Base-by-base conservation (phyloP, 2,329 filamentous ascomycete species). In the Dactylellina sp. region DNA sequence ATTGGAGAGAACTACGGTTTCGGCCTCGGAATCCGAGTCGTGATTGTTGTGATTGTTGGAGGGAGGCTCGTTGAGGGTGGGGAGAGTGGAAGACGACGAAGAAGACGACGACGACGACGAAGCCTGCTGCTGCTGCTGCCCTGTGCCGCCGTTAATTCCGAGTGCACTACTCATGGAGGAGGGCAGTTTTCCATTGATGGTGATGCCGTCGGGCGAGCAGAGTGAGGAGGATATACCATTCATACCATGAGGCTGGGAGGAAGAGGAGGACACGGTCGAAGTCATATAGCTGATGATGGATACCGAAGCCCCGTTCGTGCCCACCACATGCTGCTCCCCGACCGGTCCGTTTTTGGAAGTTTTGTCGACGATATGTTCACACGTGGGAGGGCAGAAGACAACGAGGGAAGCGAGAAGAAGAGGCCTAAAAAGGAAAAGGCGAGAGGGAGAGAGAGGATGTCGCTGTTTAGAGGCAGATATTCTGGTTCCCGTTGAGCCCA, bases 1-100 rank as follows among this genome's bases (percentile, higher is more conserved):
- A 25, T 60, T 87, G 9, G 87, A 85, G 35, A 90, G 80, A 37
- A 91, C 88, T 75, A 91, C 89, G 12, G 89, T 91, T 81, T 91
- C 89, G 53, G 89, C 89, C 79, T 91, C 89, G 0, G 89, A 91
- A 77, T 89, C 88, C 78, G 85, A 87, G 12, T 60, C 76, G 18
- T 66, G 70, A n/a, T 20, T 18, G 55, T 59, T 65, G 39, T 25
- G 22, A 16, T 40, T 20, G n/a, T 75, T 64, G 16, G 63, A 64
- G 42, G 65, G 60, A 42, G 75, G 74, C 12, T 65, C 59, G 60
- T 61, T 61, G 46, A 65, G 61, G 35, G 50, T 50, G 20, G 53
- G 52, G 49, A 56, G 53, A 28, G 55, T 22, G 32, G 61, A 56
- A 24, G 62, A 70, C 47, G 52, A 57, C 60, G 64, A 44, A n/a